These are phyloP conservation scores for Lecanicillium sp. DNA, from an alignment of 2,329 filamentous ascomycete genomes.

Conservation along the genomic window DNA sequence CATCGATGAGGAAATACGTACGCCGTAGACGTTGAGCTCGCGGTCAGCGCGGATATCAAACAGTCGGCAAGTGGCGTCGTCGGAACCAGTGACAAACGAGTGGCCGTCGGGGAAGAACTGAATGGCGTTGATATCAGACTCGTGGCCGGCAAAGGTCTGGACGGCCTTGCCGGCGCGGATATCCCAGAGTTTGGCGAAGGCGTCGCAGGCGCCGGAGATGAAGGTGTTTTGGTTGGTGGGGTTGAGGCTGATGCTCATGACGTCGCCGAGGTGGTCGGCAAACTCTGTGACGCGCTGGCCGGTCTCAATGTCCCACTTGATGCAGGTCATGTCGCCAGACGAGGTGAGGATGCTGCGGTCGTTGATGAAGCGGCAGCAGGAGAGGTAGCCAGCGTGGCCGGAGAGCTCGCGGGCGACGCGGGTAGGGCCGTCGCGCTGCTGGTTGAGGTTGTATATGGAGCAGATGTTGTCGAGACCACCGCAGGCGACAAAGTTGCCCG, in stretches of 20 bases:
- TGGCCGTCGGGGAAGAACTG: slow-evolving; percentile 99
- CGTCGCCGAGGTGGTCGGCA: slow-evolving; percentile 94
- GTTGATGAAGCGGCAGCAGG: slow-evolving; percentile 98
- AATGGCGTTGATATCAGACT: slow-evolving; percentile 98
- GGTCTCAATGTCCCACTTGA: slow-evolving; percentile 99
- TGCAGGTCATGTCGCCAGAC: slow-evolving; percentile 98
- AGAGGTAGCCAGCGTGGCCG: slow-evolving; percentile 93
- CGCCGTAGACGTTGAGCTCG: slow-evolving; percentile 62
- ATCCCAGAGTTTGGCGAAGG: slow-evolving; percentile 98
- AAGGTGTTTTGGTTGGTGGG: slow-evolving; percentile 99
- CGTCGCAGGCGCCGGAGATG: slow-evolving; percentile 97
- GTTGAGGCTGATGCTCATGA: slow-evolving; percentile 99
- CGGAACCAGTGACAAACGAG: slow-evolving; percentile 95
- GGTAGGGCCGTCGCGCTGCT: slow-evolving; percentile 89
- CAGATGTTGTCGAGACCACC: slow-evolving; percentile 99
- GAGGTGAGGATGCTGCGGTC: slow-evolving; percentile 96
- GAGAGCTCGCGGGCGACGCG: slow-evolving; percentile 93
- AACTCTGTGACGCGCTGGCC: slow-evolving; percentile 97
- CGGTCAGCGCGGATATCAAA: slow-evolving; percentile 97
- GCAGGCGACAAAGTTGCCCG: slow-evolving; percentile 96
- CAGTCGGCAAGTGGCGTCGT: slow-evolving; percentile 93
- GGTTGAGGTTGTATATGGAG: slow-evolving; percentile 98
- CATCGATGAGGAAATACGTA: slow-evolving; percentile 33
- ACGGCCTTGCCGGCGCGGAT: slow-evolving; percentile 97
- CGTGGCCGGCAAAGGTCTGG: slow-evolving; percentile 96